Conservation (phyloP, 345 rosid genomes). For the Camelina hispida region DNA sequence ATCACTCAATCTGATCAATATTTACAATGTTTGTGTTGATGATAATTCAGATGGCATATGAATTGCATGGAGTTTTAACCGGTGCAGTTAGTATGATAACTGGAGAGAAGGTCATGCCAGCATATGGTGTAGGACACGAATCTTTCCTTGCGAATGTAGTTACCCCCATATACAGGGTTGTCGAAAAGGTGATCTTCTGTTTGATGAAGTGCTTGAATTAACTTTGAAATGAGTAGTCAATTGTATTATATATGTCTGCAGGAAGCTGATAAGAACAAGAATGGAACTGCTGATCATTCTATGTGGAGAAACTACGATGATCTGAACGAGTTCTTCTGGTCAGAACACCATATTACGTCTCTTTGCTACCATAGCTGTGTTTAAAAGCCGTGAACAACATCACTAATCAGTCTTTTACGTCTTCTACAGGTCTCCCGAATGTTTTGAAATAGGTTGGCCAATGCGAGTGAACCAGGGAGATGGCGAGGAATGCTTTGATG, state of each 20-base stretch:
- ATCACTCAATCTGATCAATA: conserved; percentile 14
- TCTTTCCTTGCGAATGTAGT: conserved; percentile 77
- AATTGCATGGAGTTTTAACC: conserved; percentile 76
- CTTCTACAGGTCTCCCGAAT: conserved; percentile 76
- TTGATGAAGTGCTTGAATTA: conserved; percentile 26
- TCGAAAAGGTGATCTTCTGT: conserved; percentile 54
- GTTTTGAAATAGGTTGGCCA: conserved; percentile 95
- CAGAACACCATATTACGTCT: conserved; percentile 32
- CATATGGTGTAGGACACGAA: conserved; percentile 70
- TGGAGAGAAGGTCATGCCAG: conserved; percentile 65
- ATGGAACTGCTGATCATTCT: conserved; percentile 84
- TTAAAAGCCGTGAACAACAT: conserved; percentile 11
- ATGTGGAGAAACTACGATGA: conserved; percentile 99
- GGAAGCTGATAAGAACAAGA: conserved; percentile 85
- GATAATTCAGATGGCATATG: conserved; percentile 79
- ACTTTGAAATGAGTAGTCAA: conserved; percentile 26
- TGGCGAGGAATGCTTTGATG: conserved; percentile 72
- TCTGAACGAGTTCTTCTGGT: conserved; percentile 94
- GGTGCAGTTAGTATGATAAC: conserved; percentile 57
- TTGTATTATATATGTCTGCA: conserved; percentile 48
- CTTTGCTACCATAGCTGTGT: conserved; percentile 21
- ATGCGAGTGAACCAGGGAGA: conserved; percentile 46
- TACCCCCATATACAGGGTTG: conserved; percentile 78
- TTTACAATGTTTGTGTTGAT: conserved; percentile 27
- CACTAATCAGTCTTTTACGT: conserved; percentile 30